A percentile compares a stretch with the other conserved stretches of the same genome.
Evolutionary conservation across 1,139 yeast genomes (phyloP).

Genomic region (Saccharomyces hybrid): DNA sequence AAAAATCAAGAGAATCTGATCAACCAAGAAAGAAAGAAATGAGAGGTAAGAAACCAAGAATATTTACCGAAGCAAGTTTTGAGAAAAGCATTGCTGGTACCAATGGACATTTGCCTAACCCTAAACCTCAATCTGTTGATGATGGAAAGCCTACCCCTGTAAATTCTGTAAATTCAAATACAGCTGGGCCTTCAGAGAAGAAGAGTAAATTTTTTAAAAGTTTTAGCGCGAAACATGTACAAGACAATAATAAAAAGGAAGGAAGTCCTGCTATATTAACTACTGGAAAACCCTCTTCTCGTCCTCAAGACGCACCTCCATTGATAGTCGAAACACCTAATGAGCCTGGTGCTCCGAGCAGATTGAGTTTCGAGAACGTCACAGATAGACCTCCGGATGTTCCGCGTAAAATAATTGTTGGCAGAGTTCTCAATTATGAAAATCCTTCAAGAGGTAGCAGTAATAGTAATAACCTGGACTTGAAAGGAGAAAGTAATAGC

Average conservation of each 20-base stretch:
- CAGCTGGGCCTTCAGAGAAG: neutral
- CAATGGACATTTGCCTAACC: neutral
- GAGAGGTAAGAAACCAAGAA: slow-evolving; percentile 40
- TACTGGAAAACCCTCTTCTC: neutral
- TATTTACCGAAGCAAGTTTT: slow-evolving; percentile 33
- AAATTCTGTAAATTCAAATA: neutral
- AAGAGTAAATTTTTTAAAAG: neutral
- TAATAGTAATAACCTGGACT: neutral
- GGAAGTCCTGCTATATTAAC: neutral
- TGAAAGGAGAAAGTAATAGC: neutral
- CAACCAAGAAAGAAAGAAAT: slow-evolving; percentile 35
- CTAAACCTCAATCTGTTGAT: neutral
- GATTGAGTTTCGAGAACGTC: neutral
- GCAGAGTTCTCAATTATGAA: neutral
- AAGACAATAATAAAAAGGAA: neutral
- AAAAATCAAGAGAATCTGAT: slow-evolving; percentile 19
- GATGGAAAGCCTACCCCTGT: neutral
- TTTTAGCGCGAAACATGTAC: neutral
- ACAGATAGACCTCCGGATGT: slow-evolving; percentile 28
- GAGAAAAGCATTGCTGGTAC: neutral
- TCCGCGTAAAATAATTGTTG: slow-evolving; percentile 48
- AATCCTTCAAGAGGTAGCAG: neutral
- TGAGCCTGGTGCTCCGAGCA: neutral
- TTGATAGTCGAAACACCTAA: neutral
- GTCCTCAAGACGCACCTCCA: neutral